Conservation (phyloP, 1,284 basidiomycete species). For the Tilletia walkeri region DNA sequence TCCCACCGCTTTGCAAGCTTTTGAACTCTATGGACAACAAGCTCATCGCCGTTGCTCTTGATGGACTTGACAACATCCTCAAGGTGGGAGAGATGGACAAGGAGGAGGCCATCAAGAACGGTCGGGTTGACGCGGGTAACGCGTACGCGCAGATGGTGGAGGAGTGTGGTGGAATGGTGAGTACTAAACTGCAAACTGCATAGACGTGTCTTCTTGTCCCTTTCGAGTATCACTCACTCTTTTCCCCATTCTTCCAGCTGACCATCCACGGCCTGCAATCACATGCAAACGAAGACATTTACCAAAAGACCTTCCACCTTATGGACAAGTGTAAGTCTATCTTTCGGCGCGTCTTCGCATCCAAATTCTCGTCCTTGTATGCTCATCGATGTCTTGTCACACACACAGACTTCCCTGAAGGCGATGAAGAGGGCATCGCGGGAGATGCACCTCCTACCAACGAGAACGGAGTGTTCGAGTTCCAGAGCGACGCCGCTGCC, state of each 20-base stretch:
- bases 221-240: neutral
- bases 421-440: conserved; percentile 62
- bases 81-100: conserved; percentile 98
- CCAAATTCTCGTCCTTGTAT: conserved; percentile 23
- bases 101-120: conserved; percentile 66
- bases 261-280: conserved; percentile 98
- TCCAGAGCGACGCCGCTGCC: conserved; percentile 59
- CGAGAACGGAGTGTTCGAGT: conserved; percentile 77
- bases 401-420: conserved; percentile 51
- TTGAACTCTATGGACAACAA: conserved; percentile 99
- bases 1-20: conserved; percentile 96
- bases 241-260: conserved; percentile 51
- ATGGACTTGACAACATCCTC: conserved; percentile 96
- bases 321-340: conserved; percentile 49
- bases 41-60: conserved; percentile 95
- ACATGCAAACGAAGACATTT: conserved; percentile 97
- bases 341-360: conserved; percentile 55
- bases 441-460: conserved; percentile 79
- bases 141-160: conserved; percentile 93
- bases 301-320: conserved; percentile 99
- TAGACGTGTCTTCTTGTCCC: conserved; percentile 5
- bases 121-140: conserved; percentile 73
- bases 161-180: conserved; percentile 82
- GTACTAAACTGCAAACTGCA: neutral
- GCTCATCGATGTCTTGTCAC: neutral